A percentile compares a stretch with the other conserved stretches of the same genome.
Evolutionary conservation across 805 yeast species (phyloP).

Genomic region (Yarrowia bubula): DNA sequence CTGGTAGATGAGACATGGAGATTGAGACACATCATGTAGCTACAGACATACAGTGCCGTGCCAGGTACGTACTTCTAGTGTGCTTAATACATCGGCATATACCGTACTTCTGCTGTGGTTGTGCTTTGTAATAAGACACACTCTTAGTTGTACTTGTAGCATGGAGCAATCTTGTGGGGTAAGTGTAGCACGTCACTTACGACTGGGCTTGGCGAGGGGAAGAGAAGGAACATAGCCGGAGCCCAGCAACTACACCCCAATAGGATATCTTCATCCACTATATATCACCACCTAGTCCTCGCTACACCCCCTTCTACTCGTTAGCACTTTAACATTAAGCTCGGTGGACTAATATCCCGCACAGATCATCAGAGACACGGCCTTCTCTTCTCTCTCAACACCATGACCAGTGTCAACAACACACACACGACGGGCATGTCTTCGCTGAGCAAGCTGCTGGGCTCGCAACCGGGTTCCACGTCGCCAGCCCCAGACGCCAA

Average conservation of each 20-base stretch:
- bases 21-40: no score
- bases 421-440: constrained; percentile 30
- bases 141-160: no score
- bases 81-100: no score
- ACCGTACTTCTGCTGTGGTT: no score
- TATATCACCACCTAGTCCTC: background rate
- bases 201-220: no score
- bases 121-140: no score
- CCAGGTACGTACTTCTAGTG: no score
- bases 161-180: constrained; percentile 14
- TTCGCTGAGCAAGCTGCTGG: constrained; percentile 31
- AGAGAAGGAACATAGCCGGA: no score
- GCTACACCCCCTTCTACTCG: no score
- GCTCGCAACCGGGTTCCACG: constrained; percentile 6
- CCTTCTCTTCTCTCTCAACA: constrained; percentile 12
- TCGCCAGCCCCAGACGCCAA: background rate
- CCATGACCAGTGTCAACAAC: constrained; percentile 23
- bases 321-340: constrained; percentile 7
- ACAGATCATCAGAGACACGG: constrained; percentile 5
- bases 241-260: background rate
- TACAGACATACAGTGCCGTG: no score
- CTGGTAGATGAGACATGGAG: no score
- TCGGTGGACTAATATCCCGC: constrained; percentile 17
- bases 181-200: background rate
- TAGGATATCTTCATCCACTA: background rate